phyloP scores from a whole-genome alignment of 345 rosid species.

The Arabis hirsuta region DNA sequence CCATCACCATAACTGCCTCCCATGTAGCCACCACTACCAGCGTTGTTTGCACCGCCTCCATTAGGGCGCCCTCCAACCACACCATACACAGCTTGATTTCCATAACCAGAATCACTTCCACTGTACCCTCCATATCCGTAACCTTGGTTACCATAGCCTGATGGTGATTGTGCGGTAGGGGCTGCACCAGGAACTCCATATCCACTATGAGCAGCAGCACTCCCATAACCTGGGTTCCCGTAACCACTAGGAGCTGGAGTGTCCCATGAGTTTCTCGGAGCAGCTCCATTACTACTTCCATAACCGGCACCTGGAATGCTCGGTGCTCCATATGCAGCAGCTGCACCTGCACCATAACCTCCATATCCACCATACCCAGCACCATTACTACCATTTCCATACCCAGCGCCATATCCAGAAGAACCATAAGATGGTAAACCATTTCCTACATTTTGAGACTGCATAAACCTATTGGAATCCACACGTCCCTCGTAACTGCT shows the following conservation, averaged over 20 bases:
- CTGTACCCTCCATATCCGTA: slow-evolving; percentile 79
- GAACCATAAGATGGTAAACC: slow-evolving; percentile 81
- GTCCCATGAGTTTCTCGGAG: slow-evolving; percentile 72
- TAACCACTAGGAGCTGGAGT: slow-evolving; percentile 77
- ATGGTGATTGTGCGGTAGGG: slow-evolving; percentile 71
- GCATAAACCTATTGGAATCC: slow-evolving; percentile 83
- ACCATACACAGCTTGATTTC: slow-evolving; percentile 67
- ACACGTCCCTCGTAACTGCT: slow-evolving; percentile 68
- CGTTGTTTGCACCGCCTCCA: slow-evolving; percentile 24
- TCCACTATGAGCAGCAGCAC: slow-evolving; percentile 62
- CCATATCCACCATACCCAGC: slow-evolving; percentile 82
- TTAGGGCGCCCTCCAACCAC: slow-evolving; percentile 64
- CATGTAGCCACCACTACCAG: slow-evolving; percentile 62
- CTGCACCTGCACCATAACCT: slow-evolving; percentile 66
- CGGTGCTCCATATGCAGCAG: slow-evolving; percentile 47
- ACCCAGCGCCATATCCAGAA: slow-evolving; percentile 70
- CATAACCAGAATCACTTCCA: slow-evolving; percentile 74
- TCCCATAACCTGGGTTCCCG: slow-evolving; percentile 80
- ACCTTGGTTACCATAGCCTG: slow-evolving; percentile 76
- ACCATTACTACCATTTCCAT: slow-evolving; percentile 76
- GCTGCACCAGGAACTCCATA: slow-evolving; percentile 54
- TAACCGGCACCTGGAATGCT: slow-evolving; percentile 31
- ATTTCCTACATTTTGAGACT: slow-evolving; percentile 60
- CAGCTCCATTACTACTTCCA: slow-evolving; percentile 32
- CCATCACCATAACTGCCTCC: slow-evolving; percentile 74